These are phyloP conservation scores for Podaxis sp. DNA, from an alignment of 768 basidiomycete species.

Conservation along the genomic window DNA sequence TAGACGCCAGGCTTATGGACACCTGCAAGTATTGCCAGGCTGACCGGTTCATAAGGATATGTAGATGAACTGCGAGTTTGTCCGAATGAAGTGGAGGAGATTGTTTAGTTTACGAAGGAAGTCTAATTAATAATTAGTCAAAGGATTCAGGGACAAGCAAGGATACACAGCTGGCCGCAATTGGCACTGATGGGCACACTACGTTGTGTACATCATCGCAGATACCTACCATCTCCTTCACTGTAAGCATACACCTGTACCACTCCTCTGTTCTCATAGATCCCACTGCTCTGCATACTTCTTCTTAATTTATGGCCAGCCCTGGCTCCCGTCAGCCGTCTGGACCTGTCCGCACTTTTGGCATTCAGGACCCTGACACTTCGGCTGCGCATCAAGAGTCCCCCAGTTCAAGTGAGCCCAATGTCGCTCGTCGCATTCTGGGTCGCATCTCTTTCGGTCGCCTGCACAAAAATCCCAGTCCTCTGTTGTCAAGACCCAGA, in stretches of 20 bases:
- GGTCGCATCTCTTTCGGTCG: conserved; percentile 15
- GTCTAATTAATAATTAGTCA: neutral
- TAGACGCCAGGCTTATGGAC: neutral
- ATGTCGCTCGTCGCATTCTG: conserved; percentile 8
- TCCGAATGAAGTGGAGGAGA: neutral
- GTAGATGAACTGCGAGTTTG: neutral
- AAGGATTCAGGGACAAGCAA: neutral
- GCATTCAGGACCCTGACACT: conserved; percentile 12
- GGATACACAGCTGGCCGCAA: conserved; percentile 4
- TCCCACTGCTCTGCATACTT: neutral
- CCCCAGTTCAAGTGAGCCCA: conserved; percentile 8
- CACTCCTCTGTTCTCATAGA: neutral
- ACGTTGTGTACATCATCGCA: neutral
- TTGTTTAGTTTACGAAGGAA: neutral
- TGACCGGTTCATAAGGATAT: neutral
- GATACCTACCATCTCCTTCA: conserved; percentile 1
- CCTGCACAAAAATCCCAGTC: conserved; percentile 5
- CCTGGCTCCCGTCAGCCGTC: conserved; percentile 5
- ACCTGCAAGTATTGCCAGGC: neutral
- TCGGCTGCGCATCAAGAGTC: neutral
- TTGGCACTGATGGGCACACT: conserved; percentile 1
- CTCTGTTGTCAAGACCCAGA: conserved; percentile 4
- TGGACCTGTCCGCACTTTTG: conserved; percentile 14
- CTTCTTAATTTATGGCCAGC: conserved; percentile 11
- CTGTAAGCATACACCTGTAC: neutral